Evolutionary conservation across 176 grass and related monocot species (phyloP).

Genomic region (Aegilops sharonensis): DNA sequence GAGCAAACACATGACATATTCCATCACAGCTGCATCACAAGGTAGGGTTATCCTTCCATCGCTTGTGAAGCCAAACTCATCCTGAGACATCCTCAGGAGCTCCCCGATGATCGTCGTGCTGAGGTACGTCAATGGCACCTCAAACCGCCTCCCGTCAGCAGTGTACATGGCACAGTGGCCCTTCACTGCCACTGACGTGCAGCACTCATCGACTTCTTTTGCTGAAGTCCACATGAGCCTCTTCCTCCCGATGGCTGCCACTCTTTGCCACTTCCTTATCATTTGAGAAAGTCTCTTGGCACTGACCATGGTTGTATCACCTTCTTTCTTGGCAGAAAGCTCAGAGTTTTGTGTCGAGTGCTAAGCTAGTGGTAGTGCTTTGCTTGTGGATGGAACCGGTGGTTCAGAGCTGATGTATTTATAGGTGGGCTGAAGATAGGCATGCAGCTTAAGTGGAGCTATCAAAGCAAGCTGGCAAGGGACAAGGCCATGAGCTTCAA

Average conservation of each 20-base stretch:
- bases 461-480: slow-evolving; percentile 15
- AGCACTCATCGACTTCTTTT: slow-evolving; percentile 5
- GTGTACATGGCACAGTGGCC: slow-evolving; percentile 41
- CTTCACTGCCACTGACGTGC: slow-evolving; percentile 4
- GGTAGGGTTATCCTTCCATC: slow-evolving; percentile 54
- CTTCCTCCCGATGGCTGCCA: slow-evolving; percentile 32
- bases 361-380: slow-evolving; percentile 11
- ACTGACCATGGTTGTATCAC: slow-evolving; percentile 41
- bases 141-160: slow-evolving; percentile 17
- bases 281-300: slow-evolving; percentile 51
- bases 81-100: slow-evolving; percentile 32
- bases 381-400: slow-evolving; percentile 23
- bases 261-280: slow-evolving; percentile 63
- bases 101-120: slow-evolving; percentile 10
- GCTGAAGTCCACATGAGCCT: neutral
- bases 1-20: slow-evolving; percentile 53
- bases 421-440: slow-evolving; percentile 1
- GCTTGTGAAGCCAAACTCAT: slow-evolving; percentile 29
- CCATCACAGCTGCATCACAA: slow-evolving; percentile 45
- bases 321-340: neutral
- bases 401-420: slow-evolving; percentile 15
- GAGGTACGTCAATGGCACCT: slow-evolving; percentile 38
- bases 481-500: slow-evolving; percentile 36
- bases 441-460: neutral
- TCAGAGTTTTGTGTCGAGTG: slow-evolving; percentile 9